Conservation (phyloP, 192 early-diverging fungal species). For the Coemansia sp. region DNA sequence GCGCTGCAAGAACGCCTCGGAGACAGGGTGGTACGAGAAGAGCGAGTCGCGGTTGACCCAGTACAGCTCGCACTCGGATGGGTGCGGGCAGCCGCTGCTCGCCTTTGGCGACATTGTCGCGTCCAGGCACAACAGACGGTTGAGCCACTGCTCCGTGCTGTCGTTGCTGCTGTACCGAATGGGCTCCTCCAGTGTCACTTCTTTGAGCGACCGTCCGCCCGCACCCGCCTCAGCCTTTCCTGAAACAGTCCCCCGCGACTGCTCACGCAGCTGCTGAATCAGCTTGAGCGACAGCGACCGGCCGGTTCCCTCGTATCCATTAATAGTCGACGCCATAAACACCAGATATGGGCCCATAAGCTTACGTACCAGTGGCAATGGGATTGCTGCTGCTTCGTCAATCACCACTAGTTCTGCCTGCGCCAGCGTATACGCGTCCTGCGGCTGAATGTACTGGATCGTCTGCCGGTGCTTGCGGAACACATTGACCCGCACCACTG, state of each 20-base stretch:
- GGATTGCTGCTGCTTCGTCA: conserved; percentile 99
- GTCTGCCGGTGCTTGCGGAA: conserved; percentile 97
- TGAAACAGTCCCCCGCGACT: conserved; percentile 68
- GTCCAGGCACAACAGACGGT: conserved; percentile 92
- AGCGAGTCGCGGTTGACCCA: conserved; percentile 97
- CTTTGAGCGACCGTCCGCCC: conserved; percentile 75
- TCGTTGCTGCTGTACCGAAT: conserved; percentile 90
- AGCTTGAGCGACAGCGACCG: conserved; percentile 95
- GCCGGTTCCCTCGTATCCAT: conserved; percentile 99
- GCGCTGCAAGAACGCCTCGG: conserved; percentile 93
- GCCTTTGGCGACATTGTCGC: conserved; percentile 69
- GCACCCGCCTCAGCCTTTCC: conserved; percentile 38
- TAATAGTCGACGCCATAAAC: conserved; percentile 99
- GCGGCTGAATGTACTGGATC: conserved; percentile 96
- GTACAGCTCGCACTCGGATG: conserved; percentile 91
- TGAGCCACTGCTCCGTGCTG: conserved; percentile 92
- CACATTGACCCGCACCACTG: conserved; percentile 93
- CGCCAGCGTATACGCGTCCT: conserved; percentile 86
- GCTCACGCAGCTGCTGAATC: conserved; percentile 91
- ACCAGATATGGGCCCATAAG: conserved; percentile 94
- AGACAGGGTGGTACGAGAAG: conserved; percentile 97
- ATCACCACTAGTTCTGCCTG: conserved; percentile 98
- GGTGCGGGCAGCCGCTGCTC: conserved; percentile 86
- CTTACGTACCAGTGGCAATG: conserved; percentile 85
- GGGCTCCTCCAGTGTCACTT: conserved; percentile 91